Conservation (phyloP, 1,284 basidiomycete genomes). For the Pascua guehoae region DNA sequence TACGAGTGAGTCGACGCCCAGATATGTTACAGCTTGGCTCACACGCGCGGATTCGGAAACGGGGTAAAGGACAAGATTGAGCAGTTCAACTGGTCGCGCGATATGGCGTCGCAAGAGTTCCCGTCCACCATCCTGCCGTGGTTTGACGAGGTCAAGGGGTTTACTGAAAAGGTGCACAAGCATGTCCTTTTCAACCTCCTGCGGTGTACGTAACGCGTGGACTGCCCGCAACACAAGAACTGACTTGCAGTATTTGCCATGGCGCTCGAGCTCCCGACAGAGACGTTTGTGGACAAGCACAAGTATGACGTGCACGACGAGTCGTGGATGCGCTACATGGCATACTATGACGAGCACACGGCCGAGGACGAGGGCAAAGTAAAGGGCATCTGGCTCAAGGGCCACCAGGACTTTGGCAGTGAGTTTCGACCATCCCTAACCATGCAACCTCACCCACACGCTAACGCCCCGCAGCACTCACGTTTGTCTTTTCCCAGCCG, state of each 20-base stretch:
- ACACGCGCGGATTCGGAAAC: constrained; percentile 17
- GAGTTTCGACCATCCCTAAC: not conserved
- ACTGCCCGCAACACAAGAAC: not conserved
- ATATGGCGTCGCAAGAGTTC: constrained; percentile 22
- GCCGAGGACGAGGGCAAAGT: constrained; percentile 23
- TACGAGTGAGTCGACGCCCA: constrained; percentile 19
- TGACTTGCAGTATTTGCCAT: constrained; percentile 18
- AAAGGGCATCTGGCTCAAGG: constrained; percentile 25
- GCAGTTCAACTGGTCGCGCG: constrained; percentile 28
- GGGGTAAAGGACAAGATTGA: constrained; percentile 30
- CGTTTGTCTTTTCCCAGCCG: constrained; percentile 20
- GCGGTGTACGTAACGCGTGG: constrained; percentile 11
- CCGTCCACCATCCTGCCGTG: constrained; percentile 18
- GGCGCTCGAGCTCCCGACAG: constrained; percentile 20
- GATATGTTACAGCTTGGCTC: not conserved
- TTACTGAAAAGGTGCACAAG: constrained; percentile 18
- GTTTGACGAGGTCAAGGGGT: constrained; percentile 17
- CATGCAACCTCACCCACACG: not conserved
- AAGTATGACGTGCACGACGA: constrained; percentile 23
- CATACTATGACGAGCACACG: constrained; percentile 25
- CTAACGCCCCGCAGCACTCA: constrained; percentile 2
- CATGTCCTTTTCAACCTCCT: constrained; percentile 20
- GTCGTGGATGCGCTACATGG: constrained; percentile 29
- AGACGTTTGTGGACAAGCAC: constrained; percentile 25
- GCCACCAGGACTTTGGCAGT: constrained; percentile 24